Conservation (phyloP, 2,329 filamentous ascomycete species). For the Sarocladium kiliense region DNA sequence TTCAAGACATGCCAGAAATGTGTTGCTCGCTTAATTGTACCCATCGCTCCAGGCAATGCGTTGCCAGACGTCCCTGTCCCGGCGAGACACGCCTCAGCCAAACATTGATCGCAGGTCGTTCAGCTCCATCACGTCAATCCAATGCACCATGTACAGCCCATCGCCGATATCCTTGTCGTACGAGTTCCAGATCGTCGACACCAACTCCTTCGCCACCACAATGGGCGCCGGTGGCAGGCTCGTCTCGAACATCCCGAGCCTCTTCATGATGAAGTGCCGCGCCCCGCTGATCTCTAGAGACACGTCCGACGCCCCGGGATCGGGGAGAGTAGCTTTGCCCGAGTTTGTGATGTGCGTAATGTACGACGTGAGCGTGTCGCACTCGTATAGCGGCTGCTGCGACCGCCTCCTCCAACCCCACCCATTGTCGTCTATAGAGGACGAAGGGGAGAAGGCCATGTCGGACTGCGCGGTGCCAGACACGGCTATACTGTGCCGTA, state of each 20-base stretch:
- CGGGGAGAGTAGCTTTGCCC: not conserved
- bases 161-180: conserved; percentile 26
- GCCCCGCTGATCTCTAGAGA: conserved; percentile 32
- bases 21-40: not conserved
- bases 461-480: not conserved
- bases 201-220: conserved; percentile 33
- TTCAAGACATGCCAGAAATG: not conserved
- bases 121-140: conserved; percentile 37
- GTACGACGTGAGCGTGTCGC: conserved; percentile 2
- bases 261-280: conserved; percentile 31
- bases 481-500: conserved; percentile 19
- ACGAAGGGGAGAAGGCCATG: not conserved
- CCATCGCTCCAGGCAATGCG: not conserved
- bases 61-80: not conserved
- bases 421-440: conserved; percentile 10
- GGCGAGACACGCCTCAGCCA: conserved; percentile 17
- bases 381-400: conserved; percentile 15
- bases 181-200: conserved; percentile 35
- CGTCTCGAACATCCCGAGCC: conserved; percentile 32
- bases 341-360: not conserved
- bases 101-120: conserved; percentile 27
- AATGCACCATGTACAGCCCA: conserved; percentile 29
- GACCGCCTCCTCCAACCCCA: conserved; percentile 10
- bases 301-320: conserved; percentile 10
- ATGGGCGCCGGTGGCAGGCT: conserved; percentile 36